Conservation (phyloP, 1,139 yeast species). For the Zygoascus meyerae region DNA sequence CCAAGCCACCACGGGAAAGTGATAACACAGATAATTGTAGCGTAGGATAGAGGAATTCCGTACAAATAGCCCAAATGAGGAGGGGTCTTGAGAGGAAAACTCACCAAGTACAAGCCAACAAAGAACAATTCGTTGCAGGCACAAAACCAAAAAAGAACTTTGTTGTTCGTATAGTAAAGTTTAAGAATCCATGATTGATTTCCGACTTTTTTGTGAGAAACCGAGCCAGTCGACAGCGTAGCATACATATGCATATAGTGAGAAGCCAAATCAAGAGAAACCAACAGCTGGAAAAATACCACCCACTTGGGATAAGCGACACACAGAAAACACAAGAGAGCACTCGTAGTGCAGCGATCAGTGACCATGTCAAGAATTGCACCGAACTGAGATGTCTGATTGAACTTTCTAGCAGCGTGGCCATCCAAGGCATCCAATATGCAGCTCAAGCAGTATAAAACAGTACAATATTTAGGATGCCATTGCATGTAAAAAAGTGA, state of each 20-base stretch:
- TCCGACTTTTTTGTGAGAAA: conserved; percentile 80
- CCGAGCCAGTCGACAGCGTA: conserved; percentile 69
- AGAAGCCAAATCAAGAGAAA: conserved; percentile 85
- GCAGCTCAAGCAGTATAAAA: conserved; percentile 81
- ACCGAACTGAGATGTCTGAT: conserved; percentile 89
- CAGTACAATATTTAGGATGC: conserved; percentile 73
- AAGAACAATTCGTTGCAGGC: conserved; percentile 90
- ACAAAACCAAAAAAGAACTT: conserved; percentile 80
- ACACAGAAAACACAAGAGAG: conserved; percentile 78
- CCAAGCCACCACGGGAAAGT: conserved; percentile 85
- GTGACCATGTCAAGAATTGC: conserved; percentile 99
- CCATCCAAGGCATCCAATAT: conserved; percentile 96
- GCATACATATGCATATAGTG: conserved; percentile 99
- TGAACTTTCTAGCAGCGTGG: conserved; percentile 81
- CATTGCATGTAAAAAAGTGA: conserved; percentile 77
- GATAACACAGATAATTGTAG: conserved; percentile 57
- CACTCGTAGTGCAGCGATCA: conserved; percentile 93
- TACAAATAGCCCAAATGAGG: conserved; percentile 38
- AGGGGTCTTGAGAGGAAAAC: conserved; percentile 48
- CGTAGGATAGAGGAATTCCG: conserved; percentile 49
- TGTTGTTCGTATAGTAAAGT: conserved; percentile 80
- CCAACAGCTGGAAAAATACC: conserved; percentile 75
- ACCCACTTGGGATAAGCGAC: conserved; percentile 66
- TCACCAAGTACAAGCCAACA: conserved; percentile 76
- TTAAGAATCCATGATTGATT: conserved; percentile 67